These are phyloP conservation scores for Daldinia grandis DNA, from an alignment of 495 filamentous ascomycete species.

Conservation along the genomic window DNA sequence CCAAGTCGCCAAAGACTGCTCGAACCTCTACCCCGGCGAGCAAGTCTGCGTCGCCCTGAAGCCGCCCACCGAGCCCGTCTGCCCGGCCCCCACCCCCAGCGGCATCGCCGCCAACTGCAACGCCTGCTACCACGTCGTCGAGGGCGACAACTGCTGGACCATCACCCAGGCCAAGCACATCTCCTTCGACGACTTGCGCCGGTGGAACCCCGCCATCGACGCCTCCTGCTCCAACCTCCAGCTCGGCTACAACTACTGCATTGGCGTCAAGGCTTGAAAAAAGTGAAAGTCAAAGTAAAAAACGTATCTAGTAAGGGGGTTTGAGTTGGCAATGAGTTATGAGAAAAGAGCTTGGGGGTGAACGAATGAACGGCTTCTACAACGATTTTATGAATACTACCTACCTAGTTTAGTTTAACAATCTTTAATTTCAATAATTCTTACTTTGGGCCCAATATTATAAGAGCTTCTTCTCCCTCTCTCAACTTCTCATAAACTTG, in stretches of 20 bases:
- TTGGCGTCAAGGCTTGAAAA: slow-evolving; percentile 33
- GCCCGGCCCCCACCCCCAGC: slow-evolving; percentile 20
- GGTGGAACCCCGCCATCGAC: slow-evolving; percentile 44
- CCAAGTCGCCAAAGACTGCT: slow-evolving; percentile 32
- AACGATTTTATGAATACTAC: neutral
- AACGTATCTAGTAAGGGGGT: too few relatives aligned
- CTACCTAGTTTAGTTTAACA: neutral
- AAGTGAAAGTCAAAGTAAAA: too few relatives aligned
- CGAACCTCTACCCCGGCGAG: slow-evolving; percentile 36
- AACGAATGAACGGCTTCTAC: neutral
- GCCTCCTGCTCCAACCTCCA: slow-evolving; percentile 47
- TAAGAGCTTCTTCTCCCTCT: neutral
- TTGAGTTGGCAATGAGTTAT: neutral
- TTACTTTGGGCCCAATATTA: neutral
- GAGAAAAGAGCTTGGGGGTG: neutral
- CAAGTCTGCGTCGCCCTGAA: slow-evolving; percentile 30
- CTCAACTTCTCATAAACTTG: neutral
- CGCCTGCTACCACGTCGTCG: slow-evolving; percentile 36
- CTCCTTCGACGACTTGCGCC: slow-evolving; percentile 23
- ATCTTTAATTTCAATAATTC: neutral
- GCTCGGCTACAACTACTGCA: slow-evolving; percentile 50
- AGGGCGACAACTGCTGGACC: slow-evolving; percentile 33
- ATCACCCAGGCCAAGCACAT: slow-evolving; percentile 13
- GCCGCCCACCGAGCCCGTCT: slow-evolving; percentile 10
- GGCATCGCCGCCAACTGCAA: slow-evolving; percentile 32